These are phyloP conservation scores for Tetrahymena thermophila DNA, from an alignment of 73 alveolate genomes.

Conservation along the genomic window DNA sequence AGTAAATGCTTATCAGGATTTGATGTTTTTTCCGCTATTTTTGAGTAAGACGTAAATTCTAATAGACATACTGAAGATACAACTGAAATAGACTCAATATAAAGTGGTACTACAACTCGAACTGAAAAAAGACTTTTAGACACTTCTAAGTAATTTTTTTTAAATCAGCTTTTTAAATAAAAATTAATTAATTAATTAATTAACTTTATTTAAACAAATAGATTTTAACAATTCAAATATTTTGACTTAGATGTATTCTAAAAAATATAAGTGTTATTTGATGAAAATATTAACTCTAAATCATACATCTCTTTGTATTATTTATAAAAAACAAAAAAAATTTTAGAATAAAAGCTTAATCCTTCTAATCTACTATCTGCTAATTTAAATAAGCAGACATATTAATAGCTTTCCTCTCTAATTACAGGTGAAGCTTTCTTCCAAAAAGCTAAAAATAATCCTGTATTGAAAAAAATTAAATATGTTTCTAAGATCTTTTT, in stretches of 20 bases:
- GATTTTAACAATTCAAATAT: not conserved
- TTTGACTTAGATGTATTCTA: not conserved
- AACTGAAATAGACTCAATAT: not conserved
- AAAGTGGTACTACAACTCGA: not conserved
- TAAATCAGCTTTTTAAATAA: not conserved
- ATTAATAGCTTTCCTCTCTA: not conserved
- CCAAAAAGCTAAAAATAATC: not conserved
- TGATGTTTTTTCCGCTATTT: not conserved
- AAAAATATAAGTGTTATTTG: not conserved
- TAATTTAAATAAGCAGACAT: not conserved
- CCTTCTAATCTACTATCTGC: not conserved
- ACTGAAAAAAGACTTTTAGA: not conserved
- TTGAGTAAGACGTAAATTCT: not conserved
- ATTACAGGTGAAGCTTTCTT: not conserved
- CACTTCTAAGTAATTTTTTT: not conserved
- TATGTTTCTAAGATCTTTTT: not conserved
- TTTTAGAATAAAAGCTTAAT: not conserved
- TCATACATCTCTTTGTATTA: not conserved
- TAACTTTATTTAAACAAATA: not conserved
- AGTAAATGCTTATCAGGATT: not conserved
- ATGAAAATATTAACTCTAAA: not conserved
- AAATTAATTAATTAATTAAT: no score
- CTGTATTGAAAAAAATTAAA: not conserved
- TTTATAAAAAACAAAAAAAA: not conserved
- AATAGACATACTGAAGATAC: not conserved